Base-by-base conservation (phyloP, 1,139 yeast species). In the Meyerozyma elateridarum region DNA sequence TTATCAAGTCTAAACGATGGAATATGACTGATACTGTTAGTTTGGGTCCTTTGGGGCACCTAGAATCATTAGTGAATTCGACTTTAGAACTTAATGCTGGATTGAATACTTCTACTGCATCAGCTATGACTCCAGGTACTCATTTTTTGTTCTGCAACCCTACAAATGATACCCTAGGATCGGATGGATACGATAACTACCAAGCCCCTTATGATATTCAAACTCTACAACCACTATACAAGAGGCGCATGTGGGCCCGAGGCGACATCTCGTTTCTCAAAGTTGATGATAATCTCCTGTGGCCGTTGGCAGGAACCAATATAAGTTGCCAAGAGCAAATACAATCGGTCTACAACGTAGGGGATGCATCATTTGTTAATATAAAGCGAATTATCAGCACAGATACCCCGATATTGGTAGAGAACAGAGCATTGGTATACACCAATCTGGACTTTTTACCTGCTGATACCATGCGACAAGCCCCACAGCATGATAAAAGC, bases 151-250 rank as follows among this genome's bases (percentile, higher is more conserved):
- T 70, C 52, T 78, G 77, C 53, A 58, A 67, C 22, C 76, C 72
- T 26, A 51, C 58, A 16, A 87, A 77, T 42, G 33, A 42, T 1
- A 54, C 53, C 3, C 49, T 85, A 16, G 79, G 83, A 1, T 30
- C 48, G 2, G 97, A 89, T 53, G 96, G 96, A 0, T 89, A 85
- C 54, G 95, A 85, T 44, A 68, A 79, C 36, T 76, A 80, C 45
- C 95, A 85, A 52, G 79, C 91, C 1, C 96, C 96, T 1, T 27
- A 37, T 1, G 46, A 40, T 25, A 30, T 27, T 2, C 37, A 38
- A 5, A 39, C 36, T 13, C 46, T 47, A 5, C 34, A 46, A 3
- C 61, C 49, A 28, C 47, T 57, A 5, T 85, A 64, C 49, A 58
- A 59, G 16, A 61, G 93, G 38, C 61, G 96, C 21, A 72, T 89